Percentiles rank a stretch among this genome's conserved stretches.
Evolutionary conservation across 1,139 yeast species (phyloP).

Genomic region (Candida anutae): DNA sequence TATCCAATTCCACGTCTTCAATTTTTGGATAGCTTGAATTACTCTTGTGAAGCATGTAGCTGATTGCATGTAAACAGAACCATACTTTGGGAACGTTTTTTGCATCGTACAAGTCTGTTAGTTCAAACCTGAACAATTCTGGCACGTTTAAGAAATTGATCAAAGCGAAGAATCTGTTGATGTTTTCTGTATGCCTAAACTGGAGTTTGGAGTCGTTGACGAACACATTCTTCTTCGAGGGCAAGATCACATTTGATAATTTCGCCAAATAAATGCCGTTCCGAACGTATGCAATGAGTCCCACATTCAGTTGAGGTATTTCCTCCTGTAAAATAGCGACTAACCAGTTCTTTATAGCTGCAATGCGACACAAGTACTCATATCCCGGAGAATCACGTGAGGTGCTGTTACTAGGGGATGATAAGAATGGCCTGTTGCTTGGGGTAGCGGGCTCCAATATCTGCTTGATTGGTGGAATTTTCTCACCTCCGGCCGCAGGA

Average conservation of each 20-base stretch:
- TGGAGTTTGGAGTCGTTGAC: constrained; percentile 50
- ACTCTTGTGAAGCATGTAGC: constrained; percentile 52
- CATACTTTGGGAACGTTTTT: constrained; percentile 92
- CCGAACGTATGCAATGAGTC: constrained; percentile 48
- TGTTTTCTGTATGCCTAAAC: constrained; percentile 89
- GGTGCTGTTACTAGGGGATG: constrained; percentile 21
- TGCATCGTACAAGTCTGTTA: constrained; percentile 88
- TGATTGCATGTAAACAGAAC: constrained; percentile 85
- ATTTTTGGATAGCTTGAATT: constrained; percentile 55
- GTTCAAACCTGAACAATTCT: constrained; percentile 77
- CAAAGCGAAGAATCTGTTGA: constrained; percentile 73
- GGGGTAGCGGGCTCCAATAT: constrained; percentile 9
- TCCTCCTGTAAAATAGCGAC: constrained; percentile 43
- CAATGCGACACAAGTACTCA: constrained; percentile 83
- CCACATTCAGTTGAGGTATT: constrained; percentile 47
- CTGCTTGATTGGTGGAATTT: too few species aligned
- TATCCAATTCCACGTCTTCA: constrained; percentile 50
- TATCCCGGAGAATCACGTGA: constrained; percentile 39
- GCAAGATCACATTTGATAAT: constrained; percentile 64
- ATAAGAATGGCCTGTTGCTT: constrained; percentile 12
- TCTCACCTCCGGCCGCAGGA: too few species aligned
- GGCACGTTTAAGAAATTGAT: constrained; percentile 72
- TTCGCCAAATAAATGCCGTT: constrained; percentile 86
- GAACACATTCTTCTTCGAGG: constrained; percentile 46
- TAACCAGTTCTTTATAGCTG: constrained; percentile 65